These are phyloP conservation scores for Epichloe coenophiala DNA, from an alignment of 2,329 filamentous ascomycete genomes.

Conservation along the genomic window DNA sequence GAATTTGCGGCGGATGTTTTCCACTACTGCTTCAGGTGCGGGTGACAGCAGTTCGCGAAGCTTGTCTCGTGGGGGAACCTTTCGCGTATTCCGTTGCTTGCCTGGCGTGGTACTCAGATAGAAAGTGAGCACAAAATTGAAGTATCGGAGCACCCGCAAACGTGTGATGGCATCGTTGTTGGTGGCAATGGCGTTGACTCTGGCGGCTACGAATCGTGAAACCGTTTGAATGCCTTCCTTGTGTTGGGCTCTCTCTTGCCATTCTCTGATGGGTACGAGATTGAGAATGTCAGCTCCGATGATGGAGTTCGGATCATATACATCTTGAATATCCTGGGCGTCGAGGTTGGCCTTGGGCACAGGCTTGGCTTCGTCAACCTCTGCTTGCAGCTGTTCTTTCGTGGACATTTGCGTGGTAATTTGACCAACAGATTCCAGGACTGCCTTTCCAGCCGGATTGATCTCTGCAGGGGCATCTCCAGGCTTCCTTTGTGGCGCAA, in stretches of 20 bases:
- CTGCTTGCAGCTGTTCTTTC: constrained; percentile 49
- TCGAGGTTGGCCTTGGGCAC: constrained; percentile 56
- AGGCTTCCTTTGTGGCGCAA: constrained; percentile 30
- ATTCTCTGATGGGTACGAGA: constrained; percentile 56
- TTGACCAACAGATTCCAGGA: constrained; percentile 50
- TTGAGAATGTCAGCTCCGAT: constrained; percentile 56
- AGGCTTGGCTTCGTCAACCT: constrained; percentile 55
- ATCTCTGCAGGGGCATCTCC: constrained; percentile 33
- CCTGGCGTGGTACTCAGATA: constrained; percentile 33
- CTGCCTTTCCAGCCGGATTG: constrained; percentile 40
- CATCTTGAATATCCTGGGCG: constrained; percentile 54
- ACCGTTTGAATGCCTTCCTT: constrained; percentile 41
- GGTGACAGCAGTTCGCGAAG: constrained; percentile 42
- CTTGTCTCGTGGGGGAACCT: constrained; percentile 49
- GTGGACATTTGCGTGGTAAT: constrained; percentile 54
- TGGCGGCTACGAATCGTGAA: constrained; percentile 52
- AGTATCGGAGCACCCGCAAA: constrained; percentile 46
- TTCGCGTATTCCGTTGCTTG: constrained; percentile 31
- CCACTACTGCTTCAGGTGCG: constrained; percentile 48
- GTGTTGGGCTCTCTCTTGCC: constrained; percentile 53
- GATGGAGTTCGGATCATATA: constrained; percentile 54
- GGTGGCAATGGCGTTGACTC: constrained; percentile 40
- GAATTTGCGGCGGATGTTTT: constrained; percentile 57
- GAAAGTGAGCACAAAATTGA: constrained; percentile 43
- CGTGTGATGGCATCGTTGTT: constrained; percentile 39